phyloP scores from a whole-genome alignment of 305 asterid species.

The Fraxinus dipetala region DNA sequence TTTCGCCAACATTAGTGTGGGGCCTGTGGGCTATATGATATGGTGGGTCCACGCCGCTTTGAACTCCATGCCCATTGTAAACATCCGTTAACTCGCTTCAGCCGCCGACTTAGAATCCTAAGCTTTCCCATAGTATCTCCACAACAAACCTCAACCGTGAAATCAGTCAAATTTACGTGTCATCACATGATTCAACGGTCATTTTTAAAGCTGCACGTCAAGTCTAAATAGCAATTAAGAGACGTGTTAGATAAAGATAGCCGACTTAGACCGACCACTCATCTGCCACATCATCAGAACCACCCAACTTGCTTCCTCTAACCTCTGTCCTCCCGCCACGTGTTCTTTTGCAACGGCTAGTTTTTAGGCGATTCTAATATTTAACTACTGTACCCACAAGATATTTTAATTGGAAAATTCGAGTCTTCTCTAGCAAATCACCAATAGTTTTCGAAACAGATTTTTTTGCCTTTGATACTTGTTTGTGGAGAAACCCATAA shows the following conservation, averaged over 20 bases:
- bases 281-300: not conserved
- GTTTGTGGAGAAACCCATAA: not conserved
- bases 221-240: not conserved
- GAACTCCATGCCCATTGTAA: not conserved
- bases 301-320: not conserved
- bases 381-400: not conserved
- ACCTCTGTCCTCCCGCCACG: constrained; percentile 30
- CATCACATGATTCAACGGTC: not conserved
- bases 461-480: constrained; percentile 1
- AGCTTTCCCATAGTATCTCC: not conserved
- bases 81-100: not conserved
- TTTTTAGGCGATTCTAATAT: constrained; percentile 20
- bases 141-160: constrained; percentile 9
- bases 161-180: not conserved
- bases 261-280: not conserved
- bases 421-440: constrained; percentile 28
- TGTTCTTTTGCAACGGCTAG: constrained; percentile 63
- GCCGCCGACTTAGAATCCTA: constrained; percentile 39
- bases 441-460: not conserved
- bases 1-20: not conserved
- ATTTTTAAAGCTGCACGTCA: not conserved
- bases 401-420: constrained; percentile 30
- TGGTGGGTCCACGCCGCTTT: not conserved
- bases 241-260: not conserved
- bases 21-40: too few species aligned